These are phyloP conservation scores for Tolypocladium sp. DNA, from an alignment of 2,329 filamentous ascomycete species.

Conservation along the genomic window DNA sequence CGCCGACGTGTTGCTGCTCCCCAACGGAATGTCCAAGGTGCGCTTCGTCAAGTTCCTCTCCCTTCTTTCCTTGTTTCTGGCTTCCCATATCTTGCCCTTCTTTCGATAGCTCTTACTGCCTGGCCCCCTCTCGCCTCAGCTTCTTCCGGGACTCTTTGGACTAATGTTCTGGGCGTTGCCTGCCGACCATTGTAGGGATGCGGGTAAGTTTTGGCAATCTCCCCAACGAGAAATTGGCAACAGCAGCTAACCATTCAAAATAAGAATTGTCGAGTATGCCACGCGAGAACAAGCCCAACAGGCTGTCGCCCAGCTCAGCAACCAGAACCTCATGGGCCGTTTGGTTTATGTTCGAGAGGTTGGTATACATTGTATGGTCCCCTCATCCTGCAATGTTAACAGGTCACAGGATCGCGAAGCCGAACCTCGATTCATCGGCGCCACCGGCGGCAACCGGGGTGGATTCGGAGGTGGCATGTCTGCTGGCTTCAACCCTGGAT, in stretches of 20 bases:
- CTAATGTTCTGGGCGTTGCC: slow-evolving; percentile 48
- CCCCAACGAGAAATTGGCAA: neutral
- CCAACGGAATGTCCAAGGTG: slow-evolving; percentile 99
- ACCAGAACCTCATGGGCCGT: slow-evolving; percentile 97
- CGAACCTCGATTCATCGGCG: slow-evolving; percentile 88
- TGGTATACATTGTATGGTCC: slow-evolving; percentile 21
- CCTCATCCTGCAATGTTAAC: neutral
- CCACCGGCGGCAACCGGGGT: slow-evolving; percentile 52
- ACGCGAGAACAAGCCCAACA: slow-evolving; percentile 98
- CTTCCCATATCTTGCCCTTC: slow-evolving; percentile 28
- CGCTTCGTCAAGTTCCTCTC: slow-evolving; percentile 55
- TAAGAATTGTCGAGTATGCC: slow-evolving; percentile 99
- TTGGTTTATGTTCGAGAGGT: slow-evolving; percentile 98
- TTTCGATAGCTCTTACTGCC: neutral
- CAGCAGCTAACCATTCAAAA: neutral
- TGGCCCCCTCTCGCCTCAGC: neutral
- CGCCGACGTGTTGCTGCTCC: slow-evolving; percentile 98
- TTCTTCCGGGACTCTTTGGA: neutral
- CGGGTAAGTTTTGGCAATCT: slow-evolving; percentile 63
- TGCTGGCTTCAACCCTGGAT: slow-evolving; percentile 49
- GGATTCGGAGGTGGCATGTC: slow-evolving; percentile 48
- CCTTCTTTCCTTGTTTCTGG: slow-evolving; percentile 49
- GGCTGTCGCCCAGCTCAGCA: slow-evolving; percentile 95
- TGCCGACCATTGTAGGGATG: slow-evolving; percentile 95
- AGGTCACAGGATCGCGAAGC: slow-evolving; percentile 78